Evolutionary conservation across 2,329 filamentous ascomycete species (phyloP).

Genomic region (Aspergillus jensenii): DNA sequence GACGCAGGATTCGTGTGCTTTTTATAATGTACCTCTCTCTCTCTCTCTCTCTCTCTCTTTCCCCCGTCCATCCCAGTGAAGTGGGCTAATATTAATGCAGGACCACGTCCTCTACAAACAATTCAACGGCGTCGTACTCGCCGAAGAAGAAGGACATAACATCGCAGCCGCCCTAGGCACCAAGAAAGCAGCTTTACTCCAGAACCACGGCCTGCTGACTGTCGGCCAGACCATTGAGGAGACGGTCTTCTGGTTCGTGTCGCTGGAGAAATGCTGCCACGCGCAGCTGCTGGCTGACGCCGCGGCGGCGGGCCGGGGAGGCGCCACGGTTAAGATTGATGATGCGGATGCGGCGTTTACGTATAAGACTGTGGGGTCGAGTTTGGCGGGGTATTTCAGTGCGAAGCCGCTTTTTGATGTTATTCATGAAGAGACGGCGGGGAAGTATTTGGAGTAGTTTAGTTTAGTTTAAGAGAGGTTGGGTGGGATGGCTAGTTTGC

Average conservation of each 20-base stretch:
- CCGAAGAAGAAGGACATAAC: conserved; percentile 53
- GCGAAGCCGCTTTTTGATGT: conserved; percentile 72
- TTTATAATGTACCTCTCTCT: conserved; percentile 36
- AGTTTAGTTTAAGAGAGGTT: not conserved
- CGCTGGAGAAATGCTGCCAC: conserved; percentile 55
- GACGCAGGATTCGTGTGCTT: conserved; percentile 47
- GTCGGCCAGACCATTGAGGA: conserved; percentile 53
- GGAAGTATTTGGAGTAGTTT: conserved; percentile 49
- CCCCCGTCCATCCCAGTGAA: not conserved
- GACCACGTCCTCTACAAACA: conserved; percentile 54
- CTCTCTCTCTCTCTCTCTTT: not conserved
- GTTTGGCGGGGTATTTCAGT: conserved; percentile 66
- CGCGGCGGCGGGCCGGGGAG: conserved; percentile 57
- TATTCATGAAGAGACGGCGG: conserved; percentile 60
- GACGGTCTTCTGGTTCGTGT: conserved; percentile 55
- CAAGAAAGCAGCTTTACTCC: conserved; percentile 53
- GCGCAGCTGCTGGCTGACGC: conserved; percentile 55
- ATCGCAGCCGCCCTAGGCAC: conserved; percentile 50
- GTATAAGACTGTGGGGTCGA: conserved; percentile 63
- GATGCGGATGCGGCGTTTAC: conserved; percentile 69
- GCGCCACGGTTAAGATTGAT: conserved; percentile 64
- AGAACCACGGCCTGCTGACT: conserved; percentile 56
- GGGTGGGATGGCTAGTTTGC: too few relatives aligned
- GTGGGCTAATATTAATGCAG: conserved; percentile 18
- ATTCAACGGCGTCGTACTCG: conserved; percentile 56